Evolutionary conservation across 2,329 filamentous ascomycete genomes (phyloP), one percentile per base, ranked within the genome.

Genomic region (Hymenoscyphus occultus): DNA sequence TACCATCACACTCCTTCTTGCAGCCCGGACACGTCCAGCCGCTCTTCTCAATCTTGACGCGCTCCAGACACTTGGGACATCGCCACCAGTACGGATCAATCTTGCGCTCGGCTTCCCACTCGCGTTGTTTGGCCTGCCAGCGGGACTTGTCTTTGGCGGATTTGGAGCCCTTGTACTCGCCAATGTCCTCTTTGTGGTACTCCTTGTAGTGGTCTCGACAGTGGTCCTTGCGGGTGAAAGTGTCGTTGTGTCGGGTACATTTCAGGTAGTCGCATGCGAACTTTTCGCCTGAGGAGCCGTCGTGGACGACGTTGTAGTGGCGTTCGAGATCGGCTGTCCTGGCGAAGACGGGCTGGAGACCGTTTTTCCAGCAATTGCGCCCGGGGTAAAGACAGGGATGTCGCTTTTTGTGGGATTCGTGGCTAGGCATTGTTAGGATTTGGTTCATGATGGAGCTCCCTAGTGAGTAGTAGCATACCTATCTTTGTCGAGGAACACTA

Each of bases 141-240:
- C 67, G 16, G 2, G 61, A 56, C 31, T 66, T 62, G 5, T 64
- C 39, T 32, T 60, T 65, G 16, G 42, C 59, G 28, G 69, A 67
- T 22, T 68, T 69, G 5, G 57, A 63, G 16, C 64, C 58, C 40
- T 70, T 74, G 9, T 64, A 68, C 1, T 28, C 60, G 0, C 71
- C 71, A 14, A 76, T 62, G 62, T 81, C 77, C 54, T 79, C 75
- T 45, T 80, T 78, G 67, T 84, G 82, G 64, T 76, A 82, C 60
- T 81, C 80, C 32, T 81, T 73, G 51, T 80, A 72, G 66, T 84
- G 82, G 64, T 83, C 81, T 22, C 77, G 74, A 57, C 80, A 76
- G 69, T 84, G 82, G 65, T 84, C 82, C 60, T 78, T 77, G 9
- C 81, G 73, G 1, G 76, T 79, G 66, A 83, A 83, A 0, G 80